Percentiles rank a stretch among this genome's conserved stretches.
Evolutionary conservation across 1,284 basidiomycete genomes (phyloP).

Genomic region (Ganoderma boninense): DNA sequence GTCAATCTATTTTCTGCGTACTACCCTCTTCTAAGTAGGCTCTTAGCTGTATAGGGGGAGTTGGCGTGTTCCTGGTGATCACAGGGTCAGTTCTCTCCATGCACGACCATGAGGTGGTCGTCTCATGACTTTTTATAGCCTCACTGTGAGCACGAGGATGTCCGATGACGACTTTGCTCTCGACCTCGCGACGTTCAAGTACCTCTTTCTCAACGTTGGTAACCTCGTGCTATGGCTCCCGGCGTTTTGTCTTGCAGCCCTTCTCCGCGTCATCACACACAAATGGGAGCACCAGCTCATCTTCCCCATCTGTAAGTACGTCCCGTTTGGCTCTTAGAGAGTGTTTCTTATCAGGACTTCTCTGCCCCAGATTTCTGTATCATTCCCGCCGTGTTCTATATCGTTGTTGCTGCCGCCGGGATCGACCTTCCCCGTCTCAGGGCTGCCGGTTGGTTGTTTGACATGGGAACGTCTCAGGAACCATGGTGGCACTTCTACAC

Average conservation of each 20-base stretch:
- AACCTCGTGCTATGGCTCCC: constrained; percentile 79
- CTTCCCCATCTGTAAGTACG: constrained; percentile 83
- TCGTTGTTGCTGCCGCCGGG: constrained; percentile 72
- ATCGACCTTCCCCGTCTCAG: constrained; percentile 73
- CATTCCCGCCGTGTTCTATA: constrained; percentile 89
- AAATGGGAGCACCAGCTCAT: constrained; percentile 89
- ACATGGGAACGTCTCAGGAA: constrained; percentile 69
- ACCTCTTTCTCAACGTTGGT: constrained; percentile 66
- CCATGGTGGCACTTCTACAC: constrained; percentile 88
- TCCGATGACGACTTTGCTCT: constrained; percentile 85
- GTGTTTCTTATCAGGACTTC: neutral
- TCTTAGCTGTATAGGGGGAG: constrained; percentile 90
- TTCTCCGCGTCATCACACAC: constrained; percentile 85
- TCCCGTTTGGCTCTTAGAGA: neutral
- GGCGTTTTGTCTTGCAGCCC: constrained; percentile 80
- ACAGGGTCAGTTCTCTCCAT: constrained; percentile 69
- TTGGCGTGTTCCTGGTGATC: constrained; percentile 91
- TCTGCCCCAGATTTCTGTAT: constrained; percentile 75
- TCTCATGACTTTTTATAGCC: constrained; percentile 48
- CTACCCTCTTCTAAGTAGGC: neutral
- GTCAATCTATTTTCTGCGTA: constrained; percentile 24
- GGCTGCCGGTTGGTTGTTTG: constrained; percentile 88
- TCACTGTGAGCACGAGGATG: constrained; percentile 87
- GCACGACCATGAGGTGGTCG: no score
- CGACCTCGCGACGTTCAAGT: constrained; percentile 68